Conservation (phyloP, 2,329 filamentous ascomycete species). For the Phoma herbarum region DNA sequence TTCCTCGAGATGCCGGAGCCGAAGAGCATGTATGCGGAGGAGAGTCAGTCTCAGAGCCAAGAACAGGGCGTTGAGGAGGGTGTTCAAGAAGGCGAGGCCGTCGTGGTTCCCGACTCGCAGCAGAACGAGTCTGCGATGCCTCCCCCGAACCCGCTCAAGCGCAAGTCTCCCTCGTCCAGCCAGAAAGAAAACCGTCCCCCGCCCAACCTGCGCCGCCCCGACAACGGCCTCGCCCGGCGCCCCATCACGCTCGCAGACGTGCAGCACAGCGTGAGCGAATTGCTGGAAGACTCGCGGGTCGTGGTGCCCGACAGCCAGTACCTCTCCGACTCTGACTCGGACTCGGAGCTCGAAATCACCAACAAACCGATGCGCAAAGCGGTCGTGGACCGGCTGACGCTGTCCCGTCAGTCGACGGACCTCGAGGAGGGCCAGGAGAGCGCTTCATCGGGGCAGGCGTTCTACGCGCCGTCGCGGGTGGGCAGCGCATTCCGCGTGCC, state of each 20-base stretch:
- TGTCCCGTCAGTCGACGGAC: slow-evolving; percentile 66
- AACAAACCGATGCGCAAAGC: slow-evolving; percentile 40
- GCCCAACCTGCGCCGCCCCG: slow-evolving; percentile 69
- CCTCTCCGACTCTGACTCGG: slow-evolving; percentile 47
- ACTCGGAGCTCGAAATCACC: slow-evolving; percentile 48
- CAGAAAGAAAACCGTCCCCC: slow-evolving; percentile 59
- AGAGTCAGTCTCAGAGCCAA: slow-evolving; percentile 38
- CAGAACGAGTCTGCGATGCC: slow-evolving; percentile 18
- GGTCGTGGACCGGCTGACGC: slow-evolving; percentile 77
- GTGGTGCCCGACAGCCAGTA: slow-evolving; percentile 64
- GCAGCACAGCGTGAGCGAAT: slow-evolving; percentile 80
- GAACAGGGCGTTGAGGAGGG: background rate
- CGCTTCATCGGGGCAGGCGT: slow-evolving; percentile 60
- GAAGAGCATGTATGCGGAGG: slow-evolving; percentile 34
- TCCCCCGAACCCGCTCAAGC: slow-evolving; percentile 47
- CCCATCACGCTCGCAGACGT: slow-evolving; percentile 82
- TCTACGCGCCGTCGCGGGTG: slow-evolving; percentile 57
- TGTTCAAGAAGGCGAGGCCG: slow-evolving; percentile 18
- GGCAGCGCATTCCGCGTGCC: slow-evolving; percentile 69
- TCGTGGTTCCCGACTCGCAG: slow-evolving; percentile 46
- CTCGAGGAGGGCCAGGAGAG: slow-evolving; percentile 32
- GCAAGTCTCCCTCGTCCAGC: slow-evolving; percentile 54
- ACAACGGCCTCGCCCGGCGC: slow-evolving; percentile 64
- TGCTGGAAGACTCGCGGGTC: slow-evolving; percentile 72
- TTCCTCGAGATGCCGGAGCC: slow-evolving; percentile 68